Conservation (phyloP, 2,329 filamentous ascomycete genomes). For the Claviceps capensis region DNA sequence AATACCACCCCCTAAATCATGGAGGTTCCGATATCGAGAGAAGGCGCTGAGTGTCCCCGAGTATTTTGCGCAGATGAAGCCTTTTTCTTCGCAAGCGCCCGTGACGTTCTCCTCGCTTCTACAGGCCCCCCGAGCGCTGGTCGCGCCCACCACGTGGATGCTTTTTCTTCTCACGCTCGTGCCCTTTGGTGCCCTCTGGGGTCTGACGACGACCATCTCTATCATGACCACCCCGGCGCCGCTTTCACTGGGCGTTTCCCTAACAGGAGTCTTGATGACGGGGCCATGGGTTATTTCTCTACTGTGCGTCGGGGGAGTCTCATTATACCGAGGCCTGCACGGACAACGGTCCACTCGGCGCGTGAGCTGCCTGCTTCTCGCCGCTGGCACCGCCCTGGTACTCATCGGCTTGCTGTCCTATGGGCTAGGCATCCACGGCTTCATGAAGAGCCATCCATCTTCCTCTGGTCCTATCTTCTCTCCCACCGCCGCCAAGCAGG, state of each 20-base stretch:
- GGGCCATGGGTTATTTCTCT: constrained; percentile 30
- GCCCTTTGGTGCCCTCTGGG: constrained; percentile 33
- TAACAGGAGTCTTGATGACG: constrained; percentile 30
- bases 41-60: constrained; percentile 19
- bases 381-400: constrained; percentile 23
- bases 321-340: constrained; percentile 18
- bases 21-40: constrained; percentile 15
- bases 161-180: constrained; percentile 31
- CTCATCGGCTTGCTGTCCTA: constrained; percentile 30
- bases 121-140: constrained; percentile 33
- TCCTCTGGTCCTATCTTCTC: constrained; percentile 14
- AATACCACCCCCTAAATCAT: constrained; percentile 9
- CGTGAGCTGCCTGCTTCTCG: constrained; percentile 21
- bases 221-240: constrained; percentile 32
- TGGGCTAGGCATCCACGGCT: constrained; percentile 22
- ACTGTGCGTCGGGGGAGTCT: constrained; percentile 18
- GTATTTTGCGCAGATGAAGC: constrained; percentile 27
- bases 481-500: constrained; percentile 12
- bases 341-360: constrained; percentile 19
- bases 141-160: constrained; percentile 35
- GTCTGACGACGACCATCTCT: constrained; percentile 29
- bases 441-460: constrained; percentile 16
- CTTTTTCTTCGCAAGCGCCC: constrained; percentile 21
- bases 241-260: constrained; percentile 23
- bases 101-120: constrained; percentile 20